A percentile compares a stretch with the other conserved stretches of the same genome.
phyloP scores from a whole-genome alignment of 2,329 filamentous ascomycete genomes.

The Pestalotiopsis sp. region DNA sequence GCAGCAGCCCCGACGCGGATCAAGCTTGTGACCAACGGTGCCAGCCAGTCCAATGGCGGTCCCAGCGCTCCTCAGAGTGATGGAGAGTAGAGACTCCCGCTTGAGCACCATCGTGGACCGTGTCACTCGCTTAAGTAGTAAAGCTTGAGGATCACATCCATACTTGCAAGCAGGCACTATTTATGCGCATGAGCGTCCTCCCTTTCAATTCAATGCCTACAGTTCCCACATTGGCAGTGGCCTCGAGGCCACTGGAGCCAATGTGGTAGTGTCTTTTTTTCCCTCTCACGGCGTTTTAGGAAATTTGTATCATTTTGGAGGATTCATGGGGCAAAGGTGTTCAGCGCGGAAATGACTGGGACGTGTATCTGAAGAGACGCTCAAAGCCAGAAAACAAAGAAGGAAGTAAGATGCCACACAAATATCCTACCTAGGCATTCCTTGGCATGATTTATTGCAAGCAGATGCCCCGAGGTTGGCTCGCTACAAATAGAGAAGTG shows the following conservation, averaged over 20 bases:
- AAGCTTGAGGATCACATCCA: background rate
- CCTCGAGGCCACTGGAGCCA: background rate
- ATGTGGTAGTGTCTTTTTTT: background rate
- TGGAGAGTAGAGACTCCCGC: constrained; percentile 23
- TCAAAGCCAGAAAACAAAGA: background rate
- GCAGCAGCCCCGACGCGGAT: constrained; percentile 63
- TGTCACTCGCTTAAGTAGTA: background rate
- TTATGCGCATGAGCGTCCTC: background rate
- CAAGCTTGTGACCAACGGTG: constrained; percentile 56
- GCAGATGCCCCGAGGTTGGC: background rate
- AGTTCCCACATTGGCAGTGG: background rate
- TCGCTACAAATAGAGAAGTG: background rate
- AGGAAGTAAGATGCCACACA: constrained; percentile 2
- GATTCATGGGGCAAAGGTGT: constrained; percentile 17
- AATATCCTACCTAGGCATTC: background rate
- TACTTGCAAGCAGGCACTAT: background rate
- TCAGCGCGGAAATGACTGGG: constrained; percentile 25
- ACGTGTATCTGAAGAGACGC: constrained; percentile 29
- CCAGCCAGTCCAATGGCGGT: constrained; percentile 25
- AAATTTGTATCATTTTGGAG: background rate
- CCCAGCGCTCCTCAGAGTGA: constrained; percentile 27
- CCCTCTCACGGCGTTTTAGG: background rate
- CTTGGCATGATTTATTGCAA: background rate
- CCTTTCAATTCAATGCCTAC: background rate
- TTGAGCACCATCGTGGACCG: background rate